Conservation (phyloP, 306 rosid genomes). For the Castanea crenata region DNA sequence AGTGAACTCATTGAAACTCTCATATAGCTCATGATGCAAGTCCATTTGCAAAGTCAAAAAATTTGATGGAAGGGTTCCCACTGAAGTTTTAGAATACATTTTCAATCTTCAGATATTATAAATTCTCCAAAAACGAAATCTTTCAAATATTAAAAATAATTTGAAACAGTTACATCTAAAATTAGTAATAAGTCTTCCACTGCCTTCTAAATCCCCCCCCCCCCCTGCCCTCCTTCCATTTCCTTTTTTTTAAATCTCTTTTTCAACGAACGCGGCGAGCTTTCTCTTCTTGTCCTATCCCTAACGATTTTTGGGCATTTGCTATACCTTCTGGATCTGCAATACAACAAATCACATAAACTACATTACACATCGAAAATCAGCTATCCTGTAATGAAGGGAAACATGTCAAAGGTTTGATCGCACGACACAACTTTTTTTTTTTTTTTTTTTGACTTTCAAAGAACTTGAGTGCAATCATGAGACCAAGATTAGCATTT, state of each 20-base stretch:
- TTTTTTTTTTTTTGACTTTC: no score
- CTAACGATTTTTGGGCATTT: constrained; percentile 51
- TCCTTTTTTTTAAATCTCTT: background rate
- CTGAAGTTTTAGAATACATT: no score
- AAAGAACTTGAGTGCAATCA: no score
- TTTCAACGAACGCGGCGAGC: constrained; percentile 31
- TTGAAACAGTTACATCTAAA: no score
- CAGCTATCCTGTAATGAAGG: background rate
- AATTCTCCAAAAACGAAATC: no score
- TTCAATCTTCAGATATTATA: no score
- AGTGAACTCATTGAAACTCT: background rate
- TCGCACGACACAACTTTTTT: background rate
- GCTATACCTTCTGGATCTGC: constrained; percentile 59
- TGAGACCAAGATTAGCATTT: no score
- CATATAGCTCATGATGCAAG: no score
- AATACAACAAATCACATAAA: background rate
- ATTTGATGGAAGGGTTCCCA: no score
- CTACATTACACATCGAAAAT: background rate
- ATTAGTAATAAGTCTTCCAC: background rate
- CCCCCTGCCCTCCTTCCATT: no score
- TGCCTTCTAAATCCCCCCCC: background rate
- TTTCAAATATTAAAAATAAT: background rate
- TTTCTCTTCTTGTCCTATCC: constrained; percentile 55
- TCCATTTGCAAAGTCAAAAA: background rate
- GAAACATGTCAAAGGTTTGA: background rate